Conservation (phyloP, 331 rosid genomes). For the Pyracantha coccinea region DNA sequence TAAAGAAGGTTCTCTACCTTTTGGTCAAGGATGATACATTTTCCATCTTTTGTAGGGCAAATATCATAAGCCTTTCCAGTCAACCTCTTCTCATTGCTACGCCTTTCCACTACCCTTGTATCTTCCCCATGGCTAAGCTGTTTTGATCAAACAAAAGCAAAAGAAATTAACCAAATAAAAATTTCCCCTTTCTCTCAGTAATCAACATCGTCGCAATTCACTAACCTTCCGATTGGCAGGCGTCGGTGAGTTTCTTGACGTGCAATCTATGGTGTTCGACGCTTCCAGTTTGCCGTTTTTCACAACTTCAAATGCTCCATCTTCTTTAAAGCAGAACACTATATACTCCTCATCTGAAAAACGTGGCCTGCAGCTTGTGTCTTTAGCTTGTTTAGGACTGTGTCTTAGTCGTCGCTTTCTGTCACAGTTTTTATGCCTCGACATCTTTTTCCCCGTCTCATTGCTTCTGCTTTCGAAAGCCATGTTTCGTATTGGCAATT, state of each 20-base stretch:
- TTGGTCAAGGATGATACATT: conserved; percentile 10
- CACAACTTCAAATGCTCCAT: conserved; percentile 47
- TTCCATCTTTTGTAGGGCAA: conserved; percentile 25
- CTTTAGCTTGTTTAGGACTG: conserved; percentile 10
- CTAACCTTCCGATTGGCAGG: conserved; percentile 46
- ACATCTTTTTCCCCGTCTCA: conserved; percentile 2
- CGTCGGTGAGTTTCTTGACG: conserved; percentile 22
- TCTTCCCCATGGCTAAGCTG: conserved; percentile 42
- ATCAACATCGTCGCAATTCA: too few relatives aligned
- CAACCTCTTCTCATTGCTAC: conserved; percentile 21
- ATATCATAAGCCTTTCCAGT: conserved; percentile 9
- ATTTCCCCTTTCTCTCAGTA: neutral
- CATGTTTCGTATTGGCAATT: conserved; percentile 8
- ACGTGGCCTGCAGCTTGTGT: conserved; percentile 28
- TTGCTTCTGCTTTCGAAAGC: neutral
- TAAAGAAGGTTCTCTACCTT: conserved; percentile 24
- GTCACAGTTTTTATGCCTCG: conserved; percentile 8
- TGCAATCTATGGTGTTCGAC: conserved; percentile 11
- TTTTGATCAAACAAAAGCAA: neutral
- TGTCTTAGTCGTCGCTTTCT: conserved; percentile 6
- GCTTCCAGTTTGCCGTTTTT: conserved; percentile 19
- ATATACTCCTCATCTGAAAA: conserved; percentile 50
- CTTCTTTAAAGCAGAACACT: conserved; percentile 53
- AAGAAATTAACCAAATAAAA: neutral
- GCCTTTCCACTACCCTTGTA: conserved; percentile 11